Evolutionary conservation across 495 filamentous ascomycete species (phyloP).

Genomic region (Bryoglossum gracile): DNA sequence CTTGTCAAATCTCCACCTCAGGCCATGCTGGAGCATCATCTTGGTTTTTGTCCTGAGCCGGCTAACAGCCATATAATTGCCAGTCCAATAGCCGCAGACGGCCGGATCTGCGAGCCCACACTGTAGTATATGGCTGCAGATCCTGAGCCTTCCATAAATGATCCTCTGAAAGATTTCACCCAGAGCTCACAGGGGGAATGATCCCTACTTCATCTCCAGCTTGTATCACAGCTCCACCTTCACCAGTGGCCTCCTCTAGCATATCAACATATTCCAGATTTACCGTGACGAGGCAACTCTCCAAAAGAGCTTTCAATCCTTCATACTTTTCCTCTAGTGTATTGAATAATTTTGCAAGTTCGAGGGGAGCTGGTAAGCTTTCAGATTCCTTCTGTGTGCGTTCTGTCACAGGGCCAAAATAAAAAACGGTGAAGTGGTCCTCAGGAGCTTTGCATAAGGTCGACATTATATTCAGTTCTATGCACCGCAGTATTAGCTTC

Average conservation of each 20-base stretch:
- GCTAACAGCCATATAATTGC: too few relatives aligned
- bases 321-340: slow-evolving; percentile 70
- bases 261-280: slow-evolving; percentile 87
- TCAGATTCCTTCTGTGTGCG: slow-evolving; percentile 69
- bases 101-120: too few relatives aligned
- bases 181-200: slow-evolving; percentile 94
- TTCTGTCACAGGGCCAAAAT: slow-evolving; percentile 74
- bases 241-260: slow-evolving; percentile 30
- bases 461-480: slow-evolving; percentile 27
- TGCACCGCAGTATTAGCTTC: too few relatives aligned
- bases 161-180: too few relatives aligned
- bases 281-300: slow-evolving; percentile 74
- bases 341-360: slow-evolving; percentile 56
- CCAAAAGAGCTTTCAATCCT: slow-evolving; percentile 71
- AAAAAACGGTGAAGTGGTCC: slow-evolving; percentile 72
- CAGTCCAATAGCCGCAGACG: too few relatives aligned
- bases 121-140: too few relatives aligned
- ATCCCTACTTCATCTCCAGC: slow-evolving; percentile 87
- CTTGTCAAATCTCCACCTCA: background rate
- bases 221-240: slow-evolving; percentile 46
- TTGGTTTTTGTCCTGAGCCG: too few relatives aligned
- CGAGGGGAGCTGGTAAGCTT: slow-evolving; percentile 62
- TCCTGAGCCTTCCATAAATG: too few relatives aligned
- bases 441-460: slow-evolving; percentile 35
- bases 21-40: too few relatives aligned